These are phyloP conservation scores for Rhodotorula kratochvilovae DNA, from an alignment of 768 basidiomycete genomes.

Conservation along the genomic window DNA sequence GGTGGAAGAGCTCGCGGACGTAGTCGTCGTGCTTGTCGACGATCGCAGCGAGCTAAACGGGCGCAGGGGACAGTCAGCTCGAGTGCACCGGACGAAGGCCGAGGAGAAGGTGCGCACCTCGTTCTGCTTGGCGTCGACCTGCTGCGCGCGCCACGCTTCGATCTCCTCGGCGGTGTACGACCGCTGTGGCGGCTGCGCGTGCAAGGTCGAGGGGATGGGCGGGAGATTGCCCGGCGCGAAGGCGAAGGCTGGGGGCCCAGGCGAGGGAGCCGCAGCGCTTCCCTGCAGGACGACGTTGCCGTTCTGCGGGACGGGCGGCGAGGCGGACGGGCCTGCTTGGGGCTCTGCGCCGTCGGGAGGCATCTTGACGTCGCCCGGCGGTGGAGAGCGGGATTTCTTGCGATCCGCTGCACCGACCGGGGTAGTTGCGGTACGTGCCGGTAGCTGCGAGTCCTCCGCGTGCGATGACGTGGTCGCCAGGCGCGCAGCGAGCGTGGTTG, in stretches of 20 bases:
- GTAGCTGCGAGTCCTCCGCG: not conserved
- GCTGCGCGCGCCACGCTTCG: conserved; percentile 13
- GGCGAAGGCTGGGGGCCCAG: not conserved
- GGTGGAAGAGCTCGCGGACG: conserved; percentile 83
- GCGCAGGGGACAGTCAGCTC: not conserved
- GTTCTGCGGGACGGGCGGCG: not conserved
- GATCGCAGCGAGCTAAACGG: conserved; percentile 21
- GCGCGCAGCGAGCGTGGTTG: conserved; percentile 2
- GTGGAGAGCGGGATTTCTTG: conserved; percentile 3
- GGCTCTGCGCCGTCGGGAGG: not conserved
- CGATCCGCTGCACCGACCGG: not conserved
- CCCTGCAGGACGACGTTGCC: not conserved
- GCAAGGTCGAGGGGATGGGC: conserved; percentile 14
- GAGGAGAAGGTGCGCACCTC: conserved; percentile 16
- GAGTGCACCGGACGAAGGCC: not conserved
- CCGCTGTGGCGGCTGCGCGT: not conserved
- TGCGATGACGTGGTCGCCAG: conserved; percentile 14
- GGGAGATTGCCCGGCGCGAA: not conserved
- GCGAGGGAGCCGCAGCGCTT: not conserved
- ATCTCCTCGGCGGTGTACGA: not conserved
- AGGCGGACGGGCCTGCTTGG: not conserved
- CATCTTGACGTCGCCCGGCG: not conserved
- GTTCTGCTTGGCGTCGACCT: conserved; percentile 26
- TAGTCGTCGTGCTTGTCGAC: conserved; percentile 46
- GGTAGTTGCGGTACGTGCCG: not conserved